Conservation (phyloP, 2,329 filamentous ascomycete genomes). For the Penicillium sp. region DNA sequence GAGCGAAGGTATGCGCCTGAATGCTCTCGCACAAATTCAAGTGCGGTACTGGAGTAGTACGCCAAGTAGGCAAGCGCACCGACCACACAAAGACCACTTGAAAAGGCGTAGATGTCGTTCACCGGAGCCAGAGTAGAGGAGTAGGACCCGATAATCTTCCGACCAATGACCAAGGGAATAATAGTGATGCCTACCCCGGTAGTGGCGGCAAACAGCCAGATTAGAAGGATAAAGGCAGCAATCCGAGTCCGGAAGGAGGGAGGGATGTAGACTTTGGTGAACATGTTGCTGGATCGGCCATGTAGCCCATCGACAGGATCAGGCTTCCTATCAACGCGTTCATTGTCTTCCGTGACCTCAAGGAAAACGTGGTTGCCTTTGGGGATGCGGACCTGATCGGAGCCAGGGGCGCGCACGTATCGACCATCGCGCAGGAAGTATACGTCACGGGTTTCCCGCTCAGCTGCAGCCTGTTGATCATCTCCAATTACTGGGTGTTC, state of each 20-base stretch:
- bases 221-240: slow-evolving; percentile 79
- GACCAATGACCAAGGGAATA: slow-evolving; percentile 80
- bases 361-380: slow-evolving; percentile 81
- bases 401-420: slow-evolving; percentile 90
- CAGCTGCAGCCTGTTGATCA: slow-evolving; percentile 29
- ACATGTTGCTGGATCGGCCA: slow-evolving; percentile 60
- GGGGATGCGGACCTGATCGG: slow-evolving; percentile 90
- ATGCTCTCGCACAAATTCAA: slow-evolving; percentile 25
- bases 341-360: slow-evolving; percentile 67
- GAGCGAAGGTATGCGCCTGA: slow-evolving; percentile 32
- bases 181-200: slow-evolving; percentile 86
- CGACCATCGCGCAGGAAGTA: slow-evolving; percentile 69
- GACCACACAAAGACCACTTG: slow-evolving; percentile 79
- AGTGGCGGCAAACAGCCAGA: slow-evolving; percentile 90
- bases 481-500: slow-evolving; percentile 37
- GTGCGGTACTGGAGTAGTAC: slow-evolving; percentile 47
- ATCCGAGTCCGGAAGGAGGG: slow-evolving; percentile 80
- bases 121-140: slow-evolving; percentile 71
- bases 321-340: slow-evolving; percentile 60
- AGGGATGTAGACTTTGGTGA: slow-evolving; percentile 75
- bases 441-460: slow-evolving; percentile 45
- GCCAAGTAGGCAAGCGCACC: slow-evolving; percentile 65
- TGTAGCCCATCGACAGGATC: slow-evolving; percentile 59
- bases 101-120: slow-evolving; percentile 97
- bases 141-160: slow-evolving; percentile 70